Conservation (phyloP, 2,329 filamentous ascomycete species). For the Leptographium flavum region DNA sequence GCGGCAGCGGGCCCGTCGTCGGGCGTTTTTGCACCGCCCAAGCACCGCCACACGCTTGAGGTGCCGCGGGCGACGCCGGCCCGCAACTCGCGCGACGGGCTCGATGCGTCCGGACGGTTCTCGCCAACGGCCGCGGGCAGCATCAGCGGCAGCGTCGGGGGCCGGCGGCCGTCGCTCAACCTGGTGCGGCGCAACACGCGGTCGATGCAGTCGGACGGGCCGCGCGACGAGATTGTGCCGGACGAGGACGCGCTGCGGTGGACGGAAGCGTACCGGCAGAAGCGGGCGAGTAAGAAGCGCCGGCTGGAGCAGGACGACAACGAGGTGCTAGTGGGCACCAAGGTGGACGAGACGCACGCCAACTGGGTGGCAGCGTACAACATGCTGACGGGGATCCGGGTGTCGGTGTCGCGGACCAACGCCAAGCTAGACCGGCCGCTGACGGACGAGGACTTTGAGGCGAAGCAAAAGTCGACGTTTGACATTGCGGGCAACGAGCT, state of each 20-base stretch:
- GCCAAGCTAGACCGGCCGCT: conserved; percentile 88
- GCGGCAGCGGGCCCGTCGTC: conserved; percentile 27
- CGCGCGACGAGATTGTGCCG: conserved; percentile 67
- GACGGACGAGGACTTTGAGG: conserved; percentile 82
- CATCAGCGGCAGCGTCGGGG: conserved; percentile 20
- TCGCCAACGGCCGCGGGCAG: conserved; percentile 47
- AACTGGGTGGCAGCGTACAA: conserved; percentile 99
- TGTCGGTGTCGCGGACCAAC: conserved; percentile 90
- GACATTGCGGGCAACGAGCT: conserved; percentile 96
- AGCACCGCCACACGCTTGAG: conserved; percentile 78
- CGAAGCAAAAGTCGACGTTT: conserved; percentile 96
- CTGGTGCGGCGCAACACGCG: conserved; percentile 69
- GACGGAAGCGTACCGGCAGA: conserved; percentile 87
- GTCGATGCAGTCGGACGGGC: conserved; percentile 71
- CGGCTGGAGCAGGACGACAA: conserved; percentile 81
- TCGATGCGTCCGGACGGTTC: conserved; percentile 67
- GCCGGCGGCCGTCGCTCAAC: conserved; percentile 69
- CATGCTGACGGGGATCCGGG: conserved; percentile 97
- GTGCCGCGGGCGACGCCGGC: conserved; percentile 51
- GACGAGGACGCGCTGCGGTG: conserved; percentile 87
- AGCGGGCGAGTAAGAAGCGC: conserved; percentile 74
- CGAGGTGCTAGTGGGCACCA: conserved; percentile 86
- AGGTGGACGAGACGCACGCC: conserved; percentile 92
- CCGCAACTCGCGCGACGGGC: conserved; percentile 58
- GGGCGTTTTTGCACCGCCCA: conserved; percentile 35